phyloP scores from a whole-genome alignment of 2,329 filamentous ascomycete species.

The Zymoseptoria ardabiliae region DNA sequence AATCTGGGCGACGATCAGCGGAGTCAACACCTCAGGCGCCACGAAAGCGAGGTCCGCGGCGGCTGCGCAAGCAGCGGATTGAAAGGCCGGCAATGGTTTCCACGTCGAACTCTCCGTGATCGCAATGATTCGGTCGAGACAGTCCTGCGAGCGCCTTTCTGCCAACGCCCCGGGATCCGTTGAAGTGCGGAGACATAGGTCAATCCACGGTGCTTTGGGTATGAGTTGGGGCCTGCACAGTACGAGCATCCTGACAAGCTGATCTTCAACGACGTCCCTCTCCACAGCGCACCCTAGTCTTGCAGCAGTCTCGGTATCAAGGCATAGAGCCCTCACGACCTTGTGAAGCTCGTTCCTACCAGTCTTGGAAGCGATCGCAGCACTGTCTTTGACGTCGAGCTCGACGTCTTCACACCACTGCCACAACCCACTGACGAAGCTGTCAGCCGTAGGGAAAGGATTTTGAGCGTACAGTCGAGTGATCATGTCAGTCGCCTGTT shows the following conservation, averaged over 20 bases:
- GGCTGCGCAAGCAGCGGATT: conserved; percentile 67
- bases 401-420: conserved; percentile 64
- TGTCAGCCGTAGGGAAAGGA: conserved; percentile 50
- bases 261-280: conserved; percentile 50
- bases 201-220: conserved; percentile 78
- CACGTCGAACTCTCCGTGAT: conserved; percentile 34
- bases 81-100: conserved; percentile 45
- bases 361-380: conserved; percentile 58
- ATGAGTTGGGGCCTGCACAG: conserved; percentile 72
- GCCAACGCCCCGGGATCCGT: conserved; percentile 78
- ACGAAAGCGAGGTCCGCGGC: conserved; percentile 91
- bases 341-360: conserved; percentile 57
- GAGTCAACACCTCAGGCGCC: conserved; percentile 72
- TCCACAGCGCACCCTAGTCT: conserved; percentile 40
- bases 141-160: conserved; percentile 52
- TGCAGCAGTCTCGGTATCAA: conserved; percentile 45
- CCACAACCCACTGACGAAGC: conserved; percentile 67
- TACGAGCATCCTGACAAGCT: conserved; percentile 71
- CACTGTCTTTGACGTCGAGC: conserved; percentile 68
- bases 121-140: conserved; percentile 60
- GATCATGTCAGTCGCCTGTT: conserved; percentile 55
- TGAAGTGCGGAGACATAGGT: conserved; percentile 69
- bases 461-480: conserved; percentile 57
- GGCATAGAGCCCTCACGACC: conserved; percentile 56
- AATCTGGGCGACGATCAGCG: conserved; percentile 68